A percentile compares a stretch with the other conserved stretches of the same genome.
Evolutionary conservation across 1,284 basidiomycete species (phyloP).

Genomic region (Cerrena zonata): DNA sequence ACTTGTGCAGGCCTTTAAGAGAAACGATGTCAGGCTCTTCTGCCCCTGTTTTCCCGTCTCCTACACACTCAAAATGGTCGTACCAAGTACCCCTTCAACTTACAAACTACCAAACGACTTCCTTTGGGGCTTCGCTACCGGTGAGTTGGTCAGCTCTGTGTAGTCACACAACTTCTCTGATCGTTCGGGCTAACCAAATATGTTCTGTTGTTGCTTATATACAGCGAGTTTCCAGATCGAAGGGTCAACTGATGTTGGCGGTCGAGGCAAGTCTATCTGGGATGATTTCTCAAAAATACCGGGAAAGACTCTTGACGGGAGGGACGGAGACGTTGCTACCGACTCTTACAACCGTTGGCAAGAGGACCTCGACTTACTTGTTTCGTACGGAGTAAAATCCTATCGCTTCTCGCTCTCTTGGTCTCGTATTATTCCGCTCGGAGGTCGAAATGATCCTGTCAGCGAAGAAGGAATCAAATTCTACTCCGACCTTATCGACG

Average conservation of each 20-base stretch:
- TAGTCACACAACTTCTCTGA: slow-evolving; percentile 4
- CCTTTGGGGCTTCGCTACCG: slow-evolving; percentile 69
- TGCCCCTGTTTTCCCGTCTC: slow-evolving; percentile 20
- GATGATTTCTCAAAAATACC: slow-evolving; percentile 64
- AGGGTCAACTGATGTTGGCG: slow-evolving; percentile 50
- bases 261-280: slow-evolving; percentile 65
- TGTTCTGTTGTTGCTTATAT: slow-evolving; percentile 8
- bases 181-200: slow-evolving; percentile 1
- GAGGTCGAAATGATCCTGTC: slow-evolving; percentile 61
- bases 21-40: slow-evolving; percentile 14
- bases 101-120: slow-evolving; percentile 48
- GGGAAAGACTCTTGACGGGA: slow-evolving; percentile 59
- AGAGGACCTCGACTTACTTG: slow-evolving; percentile 62
- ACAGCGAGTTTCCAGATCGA: slow-evolving; percentile 51
- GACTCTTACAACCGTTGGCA: slow-evolving; percentile 65
- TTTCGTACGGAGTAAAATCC: slow-evolving; percentile 31
- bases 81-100: slow-evolving; percentile 12
- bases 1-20: slow-evolving; percentile 22
- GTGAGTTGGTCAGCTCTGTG: slow-evolving; percentile 26
- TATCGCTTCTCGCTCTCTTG: slow-evolving; percentile 65
- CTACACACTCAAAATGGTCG: slow-evolving; percentile 17
- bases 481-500: slow-evolving; percentile 61
- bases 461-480: slow-evolving; percentile 62
- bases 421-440: slow-evolving; percentile 68
- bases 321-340: slow-evolving; percentile 61